A percentile compares a stretch with the other conserved stretches of the same genome.
These are phyloP conservation scores for Starmerella vitae DNA, from an alignment of 805 yeast genomes.

Conservation along the genomic window DNA sequence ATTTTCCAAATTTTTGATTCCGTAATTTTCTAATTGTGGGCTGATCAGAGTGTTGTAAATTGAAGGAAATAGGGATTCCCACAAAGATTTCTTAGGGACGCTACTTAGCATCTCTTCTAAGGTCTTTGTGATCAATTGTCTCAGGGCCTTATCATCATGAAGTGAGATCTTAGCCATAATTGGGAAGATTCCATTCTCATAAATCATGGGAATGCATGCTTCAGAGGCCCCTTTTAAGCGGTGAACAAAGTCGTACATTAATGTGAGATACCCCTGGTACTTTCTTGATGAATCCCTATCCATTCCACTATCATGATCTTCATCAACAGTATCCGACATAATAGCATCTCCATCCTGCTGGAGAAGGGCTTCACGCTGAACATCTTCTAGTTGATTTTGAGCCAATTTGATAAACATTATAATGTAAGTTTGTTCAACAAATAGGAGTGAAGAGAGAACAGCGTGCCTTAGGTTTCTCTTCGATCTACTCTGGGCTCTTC, in stretches of 20 bases:
- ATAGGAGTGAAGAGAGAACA: slow-evolving; percentile 27
- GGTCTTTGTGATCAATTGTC: slow-evolving; percentile 57
- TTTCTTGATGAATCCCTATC: slow-evolving; percentile 1
- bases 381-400: slow-evolving; percentile 36
- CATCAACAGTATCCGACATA: not conserved
- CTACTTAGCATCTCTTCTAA: slow-evolving; percentile 42
- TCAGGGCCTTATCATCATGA: slow-evolving; percentile 43
- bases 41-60: slow-evolving; percentile 43
- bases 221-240: slow-evolving; percentile 47
- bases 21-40: slow-evolving; percentile 57
- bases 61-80: slow-evolving; percentile 38
- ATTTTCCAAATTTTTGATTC: slow-evolving; percentile 66
- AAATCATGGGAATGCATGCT: slow-evolving; percentile 35
- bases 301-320: not conserved
- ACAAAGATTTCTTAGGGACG: slow-evolving; percentile 39
- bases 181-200: slow-evolving; percentile 24
- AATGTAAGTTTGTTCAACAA: slow-evolving; percentile 33
- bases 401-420: slow-evolving; percentile 50
- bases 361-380: not conserved
- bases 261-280: slow-evolving; percentile 45
- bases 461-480: slow-evolving; percentile 53
- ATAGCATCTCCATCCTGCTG: not conserved
- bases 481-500: slow-evolving; percentile 69
- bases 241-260: slow-evolving; percentile 42
- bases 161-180: slow-evolving; percentile 14